phyloP scores from a whole-genome alignment of 768 basidiomycete species.

The Tylopilus rubrobrunneus region DNA sequence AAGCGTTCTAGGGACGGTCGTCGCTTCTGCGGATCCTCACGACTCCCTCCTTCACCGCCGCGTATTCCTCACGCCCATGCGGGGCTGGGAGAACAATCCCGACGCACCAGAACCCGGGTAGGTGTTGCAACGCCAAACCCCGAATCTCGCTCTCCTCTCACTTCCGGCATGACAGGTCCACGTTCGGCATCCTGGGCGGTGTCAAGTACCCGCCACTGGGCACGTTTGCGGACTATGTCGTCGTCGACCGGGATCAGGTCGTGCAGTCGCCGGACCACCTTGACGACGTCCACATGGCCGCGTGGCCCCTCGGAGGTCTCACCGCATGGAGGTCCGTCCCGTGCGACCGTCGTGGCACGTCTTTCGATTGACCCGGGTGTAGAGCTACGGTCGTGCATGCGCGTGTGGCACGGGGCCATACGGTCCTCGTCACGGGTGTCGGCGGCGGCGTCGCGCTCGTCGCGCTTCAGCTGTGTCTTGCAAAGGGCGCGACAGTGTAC shows the following conservation, averaged over 20 bases:
- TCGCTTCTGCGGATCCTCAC: conserved; percentile 48
- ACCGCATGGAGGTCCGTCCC: conserved; percentile 76
- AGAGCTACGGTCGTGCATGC: conserved; percentile 70
- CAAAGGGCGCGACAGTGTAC: conserved; percentile 74
- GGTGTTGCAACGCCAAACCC: background rate
- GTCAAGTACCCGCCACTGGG: conserved; percentile 51
- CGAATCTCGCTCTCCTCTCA: background rate
- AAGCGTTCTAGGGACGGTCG: conserved; percentile 50
- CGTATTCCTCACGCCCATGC: conserved; percentile 72
- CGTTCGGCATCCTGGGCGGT: conserved; percentile 69
- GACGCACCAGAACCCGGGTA: conserved; percentile 64
- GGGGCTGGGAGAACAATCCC: conserved; percentile 69
- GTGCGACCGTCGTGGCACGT: background rate
- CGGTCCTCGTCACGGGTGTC: conserved; percentile 76
- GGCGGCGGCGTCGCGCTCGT: conserved; percentile 82
- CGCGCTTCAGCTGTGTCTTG: conserved; percentile 72
- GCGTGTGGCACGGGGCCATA: conserved; percentile 56
- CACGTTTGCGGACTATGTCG: conserved; percentile 73
- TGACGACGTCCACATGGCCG: conserved; percentile 62
- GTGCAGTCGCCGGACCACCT: conserved; percentile 64
- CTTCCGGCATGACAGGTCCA: conserved; percentile 20
- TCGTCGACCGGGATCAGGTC: conserved; percentile 67
- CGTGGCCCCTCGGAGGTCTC: conserved; percentile 73
- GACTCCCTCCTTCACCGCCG: conserved; percentile 60
- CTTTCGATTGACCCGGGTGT: background rate